phyloP scores from a whole-genome alignment of 805 yeast genomes.

The Spathaspora girioi region DNA sequence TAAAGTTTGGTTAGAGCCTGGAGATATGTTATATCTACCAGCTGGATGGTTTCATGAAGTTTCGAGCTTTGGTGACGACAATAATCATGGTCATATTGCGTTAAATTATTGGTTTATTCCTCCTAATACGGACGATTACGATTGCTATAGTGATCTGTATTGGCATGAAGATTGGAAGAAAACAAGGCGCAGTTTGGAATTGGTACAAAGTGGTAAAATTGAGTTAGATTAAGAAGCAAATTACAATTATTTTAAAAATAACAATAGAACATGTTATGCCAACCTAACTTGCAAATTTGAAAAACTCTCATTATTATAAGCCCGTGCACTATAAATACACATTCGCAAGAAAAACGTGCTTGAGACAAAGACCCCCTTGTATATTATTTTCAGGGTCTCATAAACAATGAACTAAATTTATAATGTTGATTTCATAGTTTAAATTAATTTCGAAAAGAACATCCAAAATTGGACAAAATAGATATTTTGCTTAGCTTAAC shows the following conservation, averaged over 20 bases:
- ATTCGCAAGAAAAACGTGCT: neutral
- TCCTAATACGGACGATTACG: conserved; percentile 38
- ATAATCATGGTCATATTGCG: conserved; percentile 48
- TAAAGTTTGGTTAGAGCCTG: conserved; percentile 51
- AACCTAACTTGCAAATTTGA: neutral
- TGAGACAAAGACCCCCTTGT: neutral
- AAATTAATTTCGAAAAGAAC: neutral
- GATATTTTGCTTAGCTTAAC: too few species aligned
- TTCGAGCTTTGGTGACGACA: conserved; percentile 44
- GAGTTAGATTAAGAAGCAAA: neutral
- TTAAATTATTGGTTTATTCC: conserved; percentile 76
- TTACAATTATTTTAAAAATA: neutral
- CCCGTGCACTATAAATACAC: neutral
- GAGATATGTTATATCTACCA: conserved; percentile 68
- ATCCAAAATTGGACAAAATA: neutral
- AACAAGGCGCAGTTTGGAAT: conserved; percentile 31
- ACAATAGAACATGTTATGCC: neutral
- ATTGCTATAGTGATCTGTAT: conserved; percentile 45
- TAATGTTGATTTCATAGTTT: neutral
- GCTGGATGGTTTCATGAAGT: conserved; percentile 86
- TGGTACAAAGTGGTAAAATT: conserved; percentile 4
- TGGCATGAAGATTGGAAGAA: conserved; percentile 53
- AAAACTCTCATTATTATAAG: neutral
- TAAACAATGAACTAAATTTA: neutral
- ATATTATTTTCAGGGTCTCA: neutral